phyloP scores from a whole-genome alignment of 345 rosid species.

The Murraya koenigii region DNA sequence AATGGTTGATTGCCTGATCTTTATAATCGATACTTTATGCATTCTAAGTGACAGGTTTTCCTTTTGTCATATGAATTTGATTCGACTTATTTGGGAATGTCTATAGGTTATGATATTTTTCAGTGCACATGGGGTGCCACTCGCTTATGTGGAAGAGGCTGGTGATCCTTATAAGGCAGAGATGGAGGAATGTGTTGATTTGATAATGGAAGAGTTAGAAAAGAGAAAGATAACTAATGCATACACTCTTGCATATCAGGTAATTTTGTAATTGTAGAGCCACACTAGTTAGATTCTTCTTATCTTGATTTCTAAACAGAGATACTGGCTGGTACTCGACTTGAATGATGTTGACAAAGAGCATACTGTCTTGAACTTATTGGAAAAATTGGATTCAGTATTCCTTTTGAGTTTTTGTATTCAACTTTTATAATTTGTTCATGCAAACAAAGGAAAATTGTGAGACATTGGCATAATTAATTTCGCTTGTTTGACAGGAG shows the following conservation, averaged over 20 bases:
- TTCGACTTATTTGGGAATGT: constrained; percentile 8
- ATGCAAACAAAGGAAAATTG: neutral
- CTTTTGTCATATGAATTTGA: neutral
- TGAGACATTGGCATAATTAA: neutral
- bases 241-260: constrained; percentile 98
- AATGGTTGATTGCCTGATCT: neutral
- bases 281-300: neutral
- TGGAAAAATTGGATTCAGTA: neutral
- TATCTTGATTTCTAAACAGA: constrained; percentile 9
- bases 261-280: constrained; percentile 17
- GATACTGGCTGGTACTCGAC: neutral
- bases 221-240: constrained; percentile 67
- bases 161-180: constrained; percentile 99
- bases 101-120: constrained; percentile 91
- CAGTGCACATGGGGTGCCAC: constrained; percentile 99
- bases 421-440: neutral
- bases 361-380: neutral
- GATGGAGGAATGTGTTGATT: constrained; percentile 98
- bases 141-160: constrained; percentile 98
- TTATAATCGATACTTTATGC: neutral
- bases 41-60: neutral
- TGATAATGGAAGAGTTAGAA: constrained; percentile 95
- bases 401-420: neutral
- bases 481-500: neutral
- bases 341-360: neutral